Evolutionary conservation across 176 grass and related monocot genomes (phyloP).

Genomic region (Pontederia paniculata): DNA sequence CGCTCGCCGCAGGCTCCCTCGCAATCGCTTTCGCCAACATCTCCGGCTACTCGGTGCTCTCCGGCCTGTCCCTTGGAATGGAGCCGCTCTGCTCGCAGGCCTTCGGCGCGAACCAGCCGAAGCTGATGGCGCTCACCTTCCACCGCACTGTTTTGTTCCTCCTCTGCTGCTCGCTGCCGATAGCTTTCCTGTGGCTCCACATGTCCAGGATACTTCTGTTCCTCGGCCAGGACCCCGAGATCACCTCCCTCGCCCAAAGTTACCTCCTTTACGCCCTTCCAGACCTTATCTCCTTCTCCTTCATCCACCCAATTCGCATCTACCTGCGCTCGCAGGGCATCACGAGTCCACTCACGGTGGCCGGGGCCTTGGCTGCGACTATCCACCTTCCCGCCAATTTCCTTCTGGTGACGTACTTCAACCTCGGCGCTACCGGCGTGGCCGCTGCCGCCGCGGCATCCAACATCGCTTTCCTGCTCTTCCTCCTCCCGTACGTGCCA

Average conservation of each 20-base stretch:
- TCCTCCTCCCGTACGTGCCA: slow-evolving; percentile 29
- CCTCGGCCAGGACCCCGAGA: slow-evolving; percentile 70
- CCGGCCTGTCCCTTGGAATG: slow-evolving; percentile 84
- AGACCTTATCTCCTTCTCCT: slow-evolving; percentile 76
- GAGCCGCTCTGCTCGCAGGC: slow-evolving; percentile 92
- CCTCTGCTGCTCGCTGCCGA: slow-evolving; percentile 82
- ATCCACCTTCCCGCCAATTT: slow-evolving; percentile 60
- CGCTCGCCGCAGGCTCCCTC: slow-evolving; percentile 73
- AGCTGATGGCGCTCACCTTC: slow-evolving; percentile 59
- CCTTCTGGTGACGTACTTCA: slow-evolving; percentile 44
- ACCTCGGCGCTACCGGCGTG: slow-evolving; percentile 44
- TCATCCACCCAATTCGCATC: slow-evolving; percentile 84
- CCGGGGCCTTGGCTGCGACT: slow-evolving; percentile 30
- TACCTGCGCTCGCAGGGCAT: slow-evolving; percentile 88
- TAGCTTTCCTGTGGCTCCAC: slow-evolving; percentile 56
- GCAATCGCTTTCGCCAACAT: slow-evolving; percentile 92
- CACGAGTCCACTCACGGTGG: slow-evolving; percentile 48
- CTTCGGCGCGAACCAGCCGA: slow-evolving; percentile 64
- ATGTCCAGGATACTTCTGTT: slow-evolving; percentile 68
- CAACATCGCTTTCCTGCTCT: slow-evolving; percentile 54
- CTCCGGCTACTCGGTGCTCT: slow-evolving; percentile 85
- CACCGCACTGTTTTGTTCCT: slow-evolving; percentile 81
- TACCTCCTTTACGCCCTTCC: slow-evolving; percentile 79
- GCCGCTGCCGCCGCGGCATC: slow-evolving; percentile 64
- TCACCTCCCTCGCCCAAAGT: slow-evolving; percentile 52